These are phyloP conservation scores for Cryptosporidium ryanae DNA, from an alignment of 169 alveolate species.

Conservation along the genomic window DNA sequence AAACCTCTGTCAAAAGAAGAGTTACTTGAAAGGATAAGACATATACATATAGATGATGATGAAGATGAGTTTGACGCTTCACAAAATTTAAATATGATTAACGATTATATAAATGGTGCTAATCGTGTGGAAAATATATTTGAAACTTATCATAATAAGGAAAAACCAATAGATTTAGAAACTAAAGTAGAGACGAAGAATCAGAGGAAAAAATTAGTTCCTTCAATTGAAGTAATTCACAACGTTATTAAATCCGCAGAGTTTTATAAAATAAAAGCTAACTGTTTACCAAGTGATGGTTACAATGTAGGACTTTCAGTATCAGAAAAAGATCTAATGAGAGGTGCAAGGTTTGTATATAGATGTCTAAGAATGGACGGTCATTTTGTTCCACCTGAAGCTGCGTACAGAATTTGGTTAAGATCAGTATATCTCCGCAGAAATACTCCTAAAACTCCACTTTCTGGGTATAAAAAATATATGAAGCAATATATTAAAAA, in stretches of 20 bases:
- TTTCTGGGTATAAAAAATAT: slow-evolving; percentile 17
- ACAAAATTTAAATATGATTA: not conserved
- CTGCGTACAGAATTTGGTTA: slow-evolving; percentile 69
- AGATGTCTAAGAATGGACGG: slow-evolving; percentile 74
- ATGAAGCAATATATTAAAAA: slow-evolving; percentile 52
- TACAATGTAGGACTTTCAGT: slow-evolving; percentile 27
- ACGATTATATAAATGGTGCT: not conserved
- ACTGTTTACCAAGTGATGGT: slow-evolving; percentile 60
- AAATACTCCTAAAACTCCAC: slow-evolving; percentile 24
- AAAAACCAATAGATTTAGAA: not conserved
- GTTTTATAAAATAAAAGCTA: slow-evolving; percentile 50
- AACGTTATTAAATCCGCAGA: slow-evolving; percentile 48
- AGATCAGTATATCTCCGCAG: slow-evolving; percentile 45
- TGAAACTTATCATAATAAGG: not conserved
- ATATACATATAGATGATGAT: slow-evolving; percentile 29
- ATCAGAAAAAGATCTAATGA: slow-evolving; percentile 22
- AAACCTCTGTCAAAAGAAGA: slow-evolving; percentile 29
- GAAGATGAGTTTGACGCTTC: slow-evolving; percentile 40
- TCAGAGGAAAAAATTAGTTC: not conserved
- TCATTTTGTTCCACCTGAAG: slow-evolving; percentile 49
- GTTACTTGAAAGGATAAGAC: slow-evolving; percentile 32
- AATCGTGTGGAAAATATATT: not conserved
- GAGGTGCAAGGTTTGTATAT: slow-evolving; percentile 68
- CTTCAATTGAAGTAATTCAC: slow-evolving; percentile 53
- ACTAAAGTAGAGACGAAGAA: not conserved